These are phyloP conservation scores for Aspergillus ochraceus DNA, from an alignment of 2,329 filamentous ascomycete genomes.

Conservation along the genomic window DNA sequence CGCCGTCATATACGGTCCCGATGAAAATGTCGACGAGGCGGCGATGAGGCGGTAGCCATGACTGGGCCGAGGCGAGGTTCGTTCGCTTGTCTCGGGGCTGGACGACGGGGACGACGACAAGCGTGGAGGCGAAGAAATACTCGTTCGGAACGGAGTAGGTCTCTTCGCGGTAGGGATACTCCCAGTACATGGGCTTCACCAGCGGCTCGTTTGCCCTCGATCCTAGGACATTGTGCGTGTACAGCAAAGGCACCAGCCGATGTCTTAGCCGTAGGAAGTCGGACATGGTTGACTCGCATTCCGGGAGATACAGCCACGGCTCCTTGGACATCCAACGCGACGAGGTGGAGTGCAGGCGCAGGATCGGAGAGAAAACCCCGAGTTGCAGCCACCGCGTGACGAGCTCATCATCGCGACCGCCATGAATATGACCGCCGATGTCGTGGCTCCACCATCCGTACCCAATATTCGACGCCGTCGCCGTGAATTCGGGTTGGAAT, in stretches of 20 bases:
- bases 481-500: constrained; percentile 68
- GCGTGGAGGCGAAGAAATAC: constrained; percentile 58
- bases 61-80: constrained; percentile 49
- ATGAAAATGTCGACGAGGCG: constrained; percentile 59
- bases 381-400: constrained; percentile 62
- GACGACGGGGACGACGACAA: constrained; percentile 60
- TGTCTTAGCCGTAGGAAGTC: constrained; percentile 57
- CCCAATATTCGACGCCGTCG: constrained; percentile 65
- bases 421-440: constrained; percentile 63
- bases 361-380: constrained; percentile 61
- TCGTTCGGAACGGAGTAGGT: constrained; percentile 60
- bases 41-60: constrained; percentile 57
- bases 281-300: constrained; percentile 40
- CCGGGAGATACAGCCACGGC: constrained; percentile 58
- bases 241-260: constrained; percentile 60
- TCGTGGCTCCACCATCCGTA: constrained; percentile 71
- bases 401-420: constrained; percentile 59
- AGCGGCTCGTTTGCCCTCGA: constrained; percentile 52
- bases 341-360: constrained; percentile 61
- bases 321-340: constrained; percentile 62
- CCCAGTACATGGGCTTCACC: constrained; percentile 65
- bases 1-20: constrained; percentile 58
- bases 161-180: constrained; percentile 51
- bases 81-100: constrained; percentile 50
- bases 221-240: constrained; percentile 56